Evolutionary conservation across 2,329 filamentous ascomycete species (phyloP).

Genomic region (Penicillium freii): DNA sequence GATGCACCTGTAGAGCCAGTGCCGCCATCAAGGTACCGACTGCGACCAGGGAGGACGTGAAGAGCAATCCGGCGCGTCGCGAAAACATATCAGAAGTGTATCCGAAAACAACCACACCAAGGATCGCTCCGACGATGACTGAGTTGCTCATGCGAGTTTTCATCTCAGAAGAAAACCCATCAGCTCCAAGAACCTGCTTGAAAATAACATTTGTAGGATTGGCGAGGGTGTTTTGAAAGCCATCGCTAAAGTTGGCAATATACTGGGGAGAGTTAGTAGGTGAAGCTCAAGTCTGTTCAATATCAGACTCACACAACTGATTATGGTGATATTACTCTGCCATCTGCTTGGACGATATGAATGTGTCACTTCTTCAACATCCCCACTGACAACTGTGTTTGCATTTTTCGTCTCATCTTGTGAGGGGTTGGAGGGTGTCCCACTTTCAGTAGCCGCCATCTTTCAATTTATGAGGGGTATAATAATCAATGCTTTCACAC

Average conservation of each 20-base stretch:
- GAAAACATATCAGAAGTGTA: slow-evolving; percentile 32
- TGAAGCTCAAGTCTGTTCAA: neutral
- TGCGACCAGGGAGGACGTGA: slow-evolving; percentile 30
- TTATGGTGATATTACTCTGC: slow-evolving; percentile 31
- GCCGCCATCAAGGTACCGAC: slow-evolving; percentile 37
- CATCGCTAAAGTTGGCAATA: slow-evolving; percentile 36
- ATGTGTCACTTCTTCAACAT: slow-evolving; percentile 5
- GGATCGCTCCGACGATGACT: slow-evolving; percentile 30
- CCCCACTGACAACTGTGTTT: neutral
- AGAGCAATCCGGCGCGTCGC: slow-evolving; percentile 27
- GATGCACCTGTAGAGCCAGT: slow-evolving; percentile 39
- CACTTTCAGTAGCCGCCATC: neutral
- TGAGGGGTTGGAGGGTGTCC: neutral
- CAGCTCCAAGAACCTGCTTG: slow-evolving; percentile 26
- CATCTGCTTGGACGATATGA: slow-evolving; percentile 23
- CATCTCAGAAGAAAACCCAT: slow-evolving; percentile 29
- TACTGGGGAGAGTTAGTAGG: slow-evolving; percentile 15
- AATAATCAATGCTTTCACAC: neutral
- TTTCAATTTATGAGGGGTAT: neutral
- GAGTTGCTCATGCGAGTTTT: slow-evolving; percentile 34
- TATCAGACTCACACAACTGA: slow-evolving; percentile 29
- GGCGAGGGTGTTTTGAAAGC: slow-evolving; percentile 31
- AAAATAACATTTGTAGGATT: slow-evolving; percentile 37
- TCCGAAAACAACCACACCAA: slow-evolving; percentile 29
- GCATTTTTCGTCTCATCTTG: slow-evolving; percentile 15